phyloP scores from a whole-genome alignment of 1,284 basidiomycete species.

The Exobasidium cylindrosporum region DNA sequence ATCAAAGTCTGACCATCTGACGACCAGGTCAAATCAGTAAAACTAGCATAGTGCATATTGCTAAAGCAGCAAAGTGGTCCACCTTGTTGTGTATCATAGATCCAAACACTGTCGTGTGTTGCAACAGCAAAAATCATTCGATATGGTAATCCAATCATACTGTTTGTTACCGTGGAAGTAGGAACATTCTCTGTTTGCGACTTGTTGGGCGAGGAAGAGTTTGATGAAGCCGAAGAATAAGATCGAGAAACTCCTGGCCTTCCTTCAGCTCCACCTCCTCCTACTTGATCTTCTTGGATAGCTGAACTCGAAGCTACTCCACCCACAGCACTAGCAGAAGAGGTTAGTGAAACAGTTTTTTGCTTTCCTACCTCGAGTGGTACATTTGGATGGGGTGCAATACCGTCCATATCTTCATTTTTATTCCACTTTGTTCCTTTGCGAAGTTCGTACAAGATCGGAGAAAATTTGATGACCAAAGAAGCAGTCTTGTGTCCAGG shows the following conservation, averaged over 20 bases:
- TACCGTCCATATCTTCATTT: conserved; percentile 20
- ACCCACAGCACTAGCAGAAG: not conserved
- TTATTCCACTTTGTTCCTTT: conserved; percentile 22
- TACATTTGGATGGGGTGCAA: conserved; percentile 55
- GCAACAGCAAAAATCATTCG: conserved; percentile 93
- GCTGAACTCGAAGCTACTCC: not conserved
- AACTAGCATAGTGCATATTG: conserved; percentile 94
- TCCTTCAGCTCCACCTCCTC: not conserved
- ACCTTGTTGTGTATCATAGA: conserved; percentile 96
- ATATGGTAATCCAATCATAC: conserved; percentile 84
- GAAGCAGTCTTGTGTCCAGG: conserved; percentile 95
- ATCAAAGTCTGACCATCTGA: conserved; percentile 90
- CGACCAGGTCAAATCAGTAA: conserved; percentile 93
- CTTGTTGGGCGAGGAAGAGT: conserved; percentile 19
- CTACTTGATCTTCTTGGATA: not conserved
- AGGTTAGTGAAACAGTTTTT: conserved; percentile 59
- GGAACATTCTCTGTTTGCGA: conserved; percentile 13
- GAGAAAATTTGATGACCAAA: conserved; percentile 88
- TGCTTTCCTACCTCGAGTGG: conserved; percentile 70
- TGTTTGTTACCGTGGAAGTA: conserved; percentile 37
- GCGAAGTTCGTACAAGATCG: conserved; percentile 84
- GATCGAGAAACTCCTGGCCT: not conserved
- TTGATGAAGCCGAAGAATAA: conserved; percentile 5
- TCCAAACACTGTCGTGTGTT: conserved; percentile 90
- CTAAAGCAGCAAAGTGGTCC: conserved; percentile 87